A percentile compares a stretch with the other conserved stretches of the same genome.
phyloP scores from a whole-genome alignment of 768 basidiomycete species.

The Suillus ampliporus region DNA sequence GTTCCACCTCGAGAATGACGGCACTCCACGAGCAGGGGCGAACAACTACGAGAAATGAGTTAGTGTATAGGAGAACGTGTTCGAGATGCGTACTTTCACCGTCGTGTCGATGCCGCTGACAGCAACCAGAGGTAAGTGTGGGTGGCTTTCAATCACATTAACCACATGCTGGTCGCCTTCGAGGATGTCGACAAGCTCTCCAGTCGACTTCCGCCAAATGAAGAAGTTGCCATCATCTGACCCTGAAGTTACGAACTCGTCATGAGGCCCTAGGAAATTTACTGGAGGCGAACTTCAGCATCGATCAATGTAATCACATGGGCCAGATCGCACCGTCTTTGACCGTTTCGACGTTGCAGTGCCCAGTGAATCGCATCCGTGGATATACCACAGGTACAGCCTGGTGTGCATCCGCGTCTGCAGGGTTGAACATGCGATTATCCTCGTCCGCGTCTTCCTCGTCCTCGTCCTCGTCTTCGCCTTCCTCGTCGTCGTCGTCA shows the following conservation, averaged over 20 bases:
- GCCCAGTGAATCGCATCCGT: constrained; percentile 65
- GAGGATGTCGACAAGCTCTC: constrained; percentile 71
- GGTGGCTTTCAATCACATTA: constrained; percentile 86
- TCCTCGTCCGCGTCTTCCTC: constrained; percentile 42
- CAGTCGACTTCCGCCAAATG: constrained; percentile 78
- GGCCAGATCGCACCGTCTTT: constrained; percentile 72
- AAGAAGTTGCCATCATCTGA: constrained; percentile 91
- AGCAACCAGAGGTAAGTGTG: constrained; percentile 79
- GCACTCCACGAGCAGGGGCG: constrained; percentile 54
- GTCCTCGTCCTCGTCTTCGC: constrained; percentile 32
- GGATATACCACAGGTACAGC: constrained; percentile 65
- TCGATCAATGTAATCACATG: neutral
- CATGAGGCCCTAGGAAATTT: constrained; percentile 80
- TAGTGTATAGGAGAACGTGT: constrained; percentile 1
- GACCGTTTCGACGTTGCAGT: constrained; percentile 80
- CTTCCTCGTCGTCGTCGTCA: constrained; percentile 26
- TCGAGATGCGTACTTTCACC: constrained; percentile 63
- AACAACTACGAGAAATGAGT: constrained; percentile 56
- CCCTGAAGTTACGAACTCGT: constrained; percentile 82
- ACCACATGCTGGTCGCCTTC: constrained; percentile 85
- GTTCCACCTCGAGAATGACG: constrained; percentile 58
- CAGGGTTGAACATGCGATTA: constrained; percentile 31
- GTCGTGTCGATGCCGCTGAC: constrained; percentile 88
- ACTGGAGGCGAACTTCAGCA: constrained; percentile 49
- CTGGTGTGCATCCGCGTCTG: constrained; percentile 28